Conservation (phyloP, 257 asterid species). For the Gynochthodes officinalis region DNA sequence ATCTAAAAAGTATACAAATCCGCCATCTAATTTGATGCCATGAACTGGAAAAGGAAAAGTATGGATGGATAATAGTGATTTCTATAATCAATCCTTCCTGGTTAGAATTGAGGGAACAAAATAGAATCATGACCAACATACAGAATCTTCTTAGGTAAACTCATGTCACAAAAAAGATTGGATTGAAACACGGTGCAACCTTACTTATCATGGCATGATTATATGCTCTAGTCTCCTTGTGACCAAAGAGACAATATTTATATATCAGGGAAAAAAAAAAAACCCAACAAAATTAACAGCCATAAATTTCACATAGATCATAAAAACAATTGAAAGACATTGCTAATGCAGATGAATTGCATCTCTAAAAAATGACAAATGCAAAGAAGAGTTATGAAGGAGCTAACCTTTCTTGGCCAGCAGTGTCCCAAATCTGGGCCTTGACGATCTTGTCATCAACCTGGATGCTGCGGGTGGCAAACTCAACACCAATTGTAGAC, state of each 20-base stretch:
- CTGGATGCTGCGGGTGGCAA: constrained; percentile 71
- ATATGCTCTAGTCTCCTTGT: too few species aligned
- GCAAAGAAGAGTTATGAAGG: background rate
- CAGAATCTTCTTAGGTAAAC: background rate
- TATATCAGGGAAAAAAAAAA: too few species aligned
- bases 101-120: background rate
- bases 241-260: background rate
- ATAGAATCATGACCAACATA: background rate
- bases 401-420: constrained; percentile 74
- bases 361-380: too few species aligned
- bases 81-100: background rate
- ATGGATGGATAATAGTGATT: too few species aligned
- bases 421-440: constrained; percentile 94
- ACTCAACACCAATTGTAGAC: constrained; percentile 84
- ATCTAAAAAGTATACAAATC: too few species aligned
- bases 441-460: constrained; percentile 74
- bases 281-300: background rate
- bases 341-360: background rate
- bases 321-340: background rate
- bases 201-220: too few species aligned
- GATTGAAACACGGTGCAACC: background rate
- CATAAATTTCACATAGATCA: background rate
- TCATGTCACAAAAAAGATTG: background rate
- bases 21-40: too few species aligned
- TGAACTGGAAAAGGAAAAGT: too few species aligned